phyloP scores from a whole-genome alignment of 768 basidiomycete genomes.

The Coprinopsis strossmayeri region DNA sequence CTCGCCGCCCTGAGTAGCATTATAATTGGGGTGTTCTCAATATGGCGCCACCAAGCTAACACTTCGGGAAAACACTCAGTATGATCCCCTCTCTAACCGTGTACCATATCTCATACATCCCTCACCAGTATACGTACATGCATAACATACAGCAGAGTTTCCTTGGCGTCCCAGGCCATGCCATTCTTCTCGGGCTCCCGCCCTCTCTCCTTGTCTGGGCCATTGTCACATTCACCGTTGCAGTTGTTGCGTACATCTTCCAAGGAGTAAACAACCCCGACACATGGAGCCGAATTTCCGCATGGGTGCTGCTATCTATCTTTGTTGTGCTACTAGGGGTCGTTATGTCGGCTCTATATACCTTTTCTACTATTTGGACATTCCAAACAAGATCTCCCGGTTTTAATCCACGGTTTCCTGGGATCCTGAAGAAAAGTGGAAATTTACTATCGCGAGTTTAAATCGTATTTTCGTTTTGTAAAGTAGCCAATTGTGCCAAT shows the following conservation, averaged over 20 bases:
- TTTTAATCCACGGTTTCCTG: background rate
- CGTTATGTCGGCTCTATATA: conserved; percentile 36
- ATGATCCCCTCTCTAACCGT: conserved; percentile 9
- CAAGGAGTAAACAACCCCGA: conserved; percentile 24
- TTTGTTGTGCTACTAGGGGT: conserved; percentile 33
- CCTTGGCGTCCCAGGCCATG: conserved; percentile 43
- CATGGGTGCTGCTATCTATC: conserved; percentile 33
- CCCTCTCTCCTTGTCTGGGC: conserved; percentile 52
- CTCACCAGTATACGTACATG: conserved; percentile 44
- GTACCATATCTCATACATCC: background rate
- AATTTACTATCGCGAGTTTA: background rate
- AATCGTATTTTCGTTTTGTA: background rate
- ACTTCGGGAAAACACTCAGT: conserved; percentile 38
- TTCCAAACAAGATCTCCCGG: conserved; percentile 24
- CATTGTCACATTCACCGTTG: conserved; percentile 39
- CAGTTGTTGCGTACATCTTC: conserved; percentile 38
- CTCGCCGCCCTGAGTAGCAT: conserved; percentile 49
- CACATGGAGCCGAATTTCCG: conserved; percentile 22
- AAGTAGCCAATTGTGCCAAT: background rate
- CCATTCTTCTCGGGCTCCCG: conserved; percentile 45
- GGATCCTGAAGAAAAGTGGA: background rate
- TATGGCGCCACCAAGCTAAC: conserved; percentile 50
- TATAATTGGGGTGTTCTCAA: conserved; percentile 48
- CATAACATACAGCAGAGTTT: conserved; percentile 40
- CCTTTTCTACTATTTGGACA: conserved; percentile 45